Evolutionary conservation across 805 yeast genomes (phyloP).

Genomic region (Wickerhamiella domercqiae): DNA sequence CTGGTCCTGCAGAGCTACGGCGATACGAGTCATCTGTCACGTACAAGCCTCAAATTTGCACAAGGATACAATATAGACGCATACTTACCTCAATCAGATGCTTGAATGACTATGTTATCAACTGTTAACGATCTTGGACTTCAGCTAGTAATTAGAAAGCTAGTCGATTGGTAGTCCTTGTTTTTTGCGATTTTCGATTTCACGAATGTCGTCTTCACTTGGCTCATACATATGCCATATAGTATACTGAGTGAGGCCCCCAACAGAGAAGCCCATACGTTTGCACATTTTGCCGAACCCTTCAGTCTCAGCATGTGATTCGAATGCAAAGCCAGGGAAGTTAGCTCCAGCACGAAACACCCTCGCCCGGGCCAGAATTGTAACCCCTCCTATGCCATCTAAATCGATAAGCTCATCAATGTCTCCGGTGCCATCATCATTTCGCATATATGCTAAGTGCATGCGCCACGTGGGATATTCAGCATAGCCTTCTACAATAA

Average conservation of each 20-base stretch:
- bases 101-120: not conserved
- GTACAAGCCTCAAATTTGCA: not conserved
- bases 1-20: conserved; percentile 2
- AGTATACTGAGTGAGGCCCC: conserved; percentile 87
- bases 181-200: conserved; percentile 28
- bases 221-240: conserved; percentile 98
- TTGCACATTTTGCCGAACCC: conserved; percentile 85
- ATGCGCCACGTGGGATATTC: conserved; percentile 98
- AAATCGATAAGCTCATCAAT: conserved; percentile 79
- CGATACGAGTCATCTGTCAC: conserved; percentile 1
- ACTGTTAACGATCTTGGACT: conserved; percentile 17
- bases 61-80: conserved; percentile 1
- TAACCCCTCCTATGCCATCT: conserved; percentile 95
- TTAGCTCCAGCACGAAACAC: conserved; percentile 80
- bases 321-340: conserved; percentile 91
- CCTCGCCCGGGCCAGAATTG: conserved; percentile 68
- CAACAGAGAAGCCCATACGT: conserved; percentile 71
- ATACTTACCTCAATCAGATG: not conserved
- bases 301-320: conserved; percentile 93
- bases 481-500: conserved; percentile 95
- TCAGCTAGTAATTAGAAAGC: not conserved
- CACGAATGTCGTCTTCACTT: conserved; percentile 73
- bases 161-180: conserved; percentile 20
- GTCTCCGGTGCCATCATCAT: conserved; percentile 67
- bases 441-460: conserved; percentile 82